Evolutionary conservation across 306 rosid species (phyloP).

Genomic region (Lathyrus sativus): DNA sequence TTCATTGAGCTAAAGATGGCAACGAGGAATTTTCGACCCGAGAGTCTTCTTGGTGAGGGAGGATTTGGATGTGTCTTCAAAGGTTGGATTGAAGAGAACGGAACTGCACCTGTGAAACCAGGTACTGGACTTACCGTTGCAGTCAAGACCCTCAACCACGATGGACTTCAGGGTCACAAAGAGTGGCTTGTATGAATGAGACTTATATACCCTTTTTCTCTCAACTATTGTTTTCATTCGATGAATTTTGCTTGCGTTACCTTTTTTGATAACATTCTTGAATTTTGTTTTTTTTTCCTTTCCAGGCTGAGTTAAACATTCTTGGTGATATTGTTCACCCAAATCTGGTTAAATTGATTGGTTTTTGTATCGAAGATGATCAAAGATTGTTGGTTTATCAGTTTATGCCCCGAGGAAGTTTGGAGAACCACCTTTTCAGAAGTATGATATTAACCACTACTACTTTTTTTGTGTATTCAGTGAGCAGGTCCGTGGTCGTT

Average conservation of each 20-base stretch:
- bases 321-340: constrained; percentile 90
- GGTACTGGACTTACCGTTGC: constrained; percentile 99
- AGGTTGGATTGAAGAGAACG: constrained; percentile 97
- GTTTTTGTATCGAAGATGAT: constrained; percentile 94
- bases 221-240: constrained; percentile 10
- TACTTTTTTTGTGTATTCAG: constrained; percentile 28
- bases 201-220: constrained; percentile 29
- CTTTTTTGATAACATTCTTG: constrained; percentile 29
- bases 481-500: background rate
- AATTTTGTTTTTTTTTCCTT: constrained; percentile 25
- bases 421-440: constrained; percentile 98
- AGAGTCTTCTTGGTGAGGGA: constrained; percentile 97
- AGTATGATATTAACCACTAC: constrained; percentile 50
- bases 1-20: constrained; percentile 88
- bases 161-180: constrained; percentile 97
- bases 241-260: constrained; percentile 19
- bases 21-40: constrained; percentile 93
- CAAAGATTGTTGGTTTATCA: constrained; percentile 86
- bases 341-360: constrained; percentile 83
- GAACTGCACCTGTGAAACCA: constrained; percentile 96
- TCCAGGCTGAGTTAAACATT: constrained; percentile 87
- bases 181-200: constrained; percentile 87
- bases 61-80: constrained; percentile 97
- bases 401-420: constrained; percentile 96
- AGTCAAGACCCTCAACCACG: constrained; percentile 95